These are phyloP conservation scores for Microbotryomycetes sp. DNA, from an alignment of 1,284 basidiomycete genomes.

Conservation along the genomic window DNA sequence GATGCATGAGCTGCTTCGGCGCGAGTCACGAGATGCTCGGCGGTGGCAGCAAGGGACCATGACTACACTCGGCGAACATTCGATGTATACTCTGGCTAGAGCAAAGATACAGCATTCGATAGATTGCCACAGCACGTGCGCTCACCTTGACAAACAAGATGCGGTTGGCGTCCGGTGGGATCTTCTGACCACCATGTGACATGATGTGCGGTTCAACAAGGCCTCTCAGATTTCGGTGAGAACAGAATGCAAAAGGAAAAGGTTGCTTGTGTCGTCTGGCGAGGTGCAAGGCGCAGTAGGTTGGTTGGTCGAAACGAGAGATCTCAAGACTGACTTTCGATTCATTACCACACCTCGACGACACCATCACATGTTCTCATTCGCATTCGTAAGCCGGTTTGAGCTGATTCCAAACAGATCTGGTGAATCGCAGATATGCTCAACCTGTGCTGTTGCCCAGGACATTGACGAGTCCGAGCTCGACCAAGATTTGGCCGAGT, in stretches of 20 bases:
- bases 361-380: conserved; percentile 9
- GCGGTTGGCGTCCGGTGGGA: conserved; percentile 37
- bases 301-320: background rate
- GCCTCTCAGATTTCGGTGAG: background rate
- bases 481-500: conserved; percentile 29
- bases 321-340: background rate
- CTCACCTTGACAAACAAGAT: conserved; percentile 38
- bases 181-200: conserved; percentile 20
- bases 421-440: no score
- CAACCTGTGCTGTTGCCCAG: background rate
- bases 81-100: background rate
- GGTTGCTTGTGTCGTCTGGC: background rate
- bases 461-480: conserved; percentile 25
- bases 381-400: conserved; percentile 14
- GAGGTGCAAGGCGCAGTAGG: background rate
- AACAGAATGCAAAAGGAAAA: background rate
- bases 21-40: background rate
- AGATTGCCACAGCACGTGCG: background rate
- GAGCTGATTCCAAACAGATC: no score
- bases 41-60: background rate
- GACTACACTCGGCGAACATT: background rate
- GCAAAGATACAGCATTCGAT: background rate
- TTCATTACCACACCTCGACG: background rate
- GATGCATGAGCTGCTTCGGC: no score
- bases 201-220: no score